Conservation (phyloP, 805 yeast species). For the Candida ipomoeae region DNA sequence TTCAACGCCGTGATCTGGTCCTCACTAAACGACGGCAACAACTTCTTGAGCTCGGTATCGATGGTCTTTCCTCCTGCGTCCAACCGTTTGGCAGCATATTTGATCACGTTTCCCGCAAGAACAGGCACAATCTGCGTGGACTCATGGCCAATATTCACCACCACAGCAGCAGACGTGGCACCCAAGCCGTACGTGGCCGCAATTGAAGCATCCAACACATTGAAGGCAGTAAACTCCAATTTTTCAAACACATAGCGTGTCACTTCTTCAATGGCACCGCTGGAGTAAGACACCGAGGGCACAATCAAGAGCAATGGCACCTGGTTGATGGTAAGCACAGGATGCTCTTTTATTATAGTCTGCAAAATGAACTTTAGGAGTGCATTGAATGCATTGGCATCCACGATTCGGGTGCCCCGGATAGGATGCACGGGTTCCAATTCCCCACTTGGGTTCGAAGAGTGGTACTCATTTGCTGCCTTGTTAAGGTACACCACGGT, state of each 20-base stretch:
- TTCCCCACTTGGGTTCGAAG: slow-evolving; percentile 26
- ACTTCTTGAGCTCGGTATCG: slow-evolving; percentile 46
- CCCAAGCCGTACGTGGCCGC: slow-evolving; percentile 75
- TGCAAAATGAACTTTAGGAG: slow-evolving; percentile 45
- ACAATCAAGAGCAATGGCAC: slow-evolving; percentile 69
- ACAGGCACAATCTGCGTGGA: slow-evolving; percentile 77
- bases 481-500: slow-evolving; percentile 60
- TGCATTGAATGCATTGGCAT: slow-evolving; percentile 68
- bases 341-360: slow-evolving; percentile 35
- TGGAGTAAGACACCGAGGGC: slow-evolving; percentile 63
- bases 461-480: slow-evolving; percentile 31
- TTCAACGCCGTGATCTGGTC: slow-evolving; percentile 73
- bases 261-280: slow-evolving; percentile 59
- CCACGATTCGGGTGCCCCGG: slow-evolving; percentile 55
- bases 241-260: slow-evolving; percentile 74
- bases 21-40: slow-evolving; percentile 55
- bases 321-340: slow-evolving; percentile 51
- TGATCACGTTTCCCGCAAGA: slow-evolving; percentile 62
- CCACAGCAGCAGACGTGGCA: slow-evolving; percentile 57
- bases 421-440: slow-evolving; percentile 58
- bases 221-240: slow-evolving; percentile 67
- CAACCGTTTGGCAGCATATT: slow-evolving; percentile 48
- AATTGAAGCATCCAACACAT: slow-evolving; percentile 62
- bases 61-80: slow-evolving; percentile 65
- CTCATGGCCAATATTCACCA: slow-evolving; percentile 76